Evolutionary conservation across 371 early-diverging fungal species (phyloP).

Genomic region (Blastocladiella emersonii): DNA sequence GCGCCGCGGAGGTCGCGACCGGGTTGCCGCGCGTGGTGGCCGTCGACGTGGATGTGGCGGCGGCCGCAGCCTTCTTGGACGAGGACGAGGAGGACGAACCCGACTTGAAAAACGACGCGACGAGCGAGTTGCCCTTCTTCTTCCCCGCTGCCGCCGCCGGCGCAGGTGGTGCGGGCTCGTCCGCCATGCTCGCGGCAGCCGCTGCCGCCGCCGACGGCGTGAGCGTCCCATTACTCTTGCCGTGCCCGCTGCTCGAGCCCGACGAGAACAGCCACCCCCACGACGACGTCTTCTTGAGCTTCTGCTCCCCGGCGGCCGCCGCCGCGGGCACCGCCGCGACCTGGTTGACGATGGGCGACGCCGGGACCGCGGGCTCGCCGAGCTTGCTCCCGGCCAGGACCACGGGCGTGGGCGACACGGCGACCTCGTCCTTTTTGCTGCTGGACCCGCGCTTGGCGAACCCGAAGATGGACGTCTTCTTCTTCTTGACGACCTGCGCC

Average conservation of each 20-base stretch:
- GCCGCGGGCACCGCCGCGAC: no score
- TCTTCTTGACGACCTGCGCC: not conserved
- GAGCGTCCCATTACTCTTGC: not conserved
- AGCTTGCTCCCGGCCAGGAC: no score
- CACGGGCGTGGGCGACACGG: no score
- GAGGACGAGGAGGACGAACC: not conserved
- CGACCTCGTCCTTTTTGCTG: not conserved
- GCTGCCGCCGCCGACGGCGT: not conserved
- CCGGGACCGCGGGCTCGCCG: no score
- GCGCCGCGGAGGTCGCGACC: no score
- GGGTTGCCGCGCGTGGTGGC: no score
- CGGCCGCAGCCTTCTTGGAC: not conserved
- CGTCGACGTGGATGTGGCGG: not conserved
- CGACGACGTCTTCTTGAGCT: conserved; percentile 1
- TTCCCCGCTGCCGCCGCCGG: not conserved
- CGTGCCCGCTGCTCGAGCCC: not conserved
- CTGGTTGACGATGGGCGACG: no score
- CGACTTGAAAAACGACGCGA: not conserved
- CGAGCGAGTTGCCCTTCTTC: not conserved
- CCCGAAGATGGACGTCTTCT: not conserved
- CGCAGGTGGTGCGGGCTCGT: no score
- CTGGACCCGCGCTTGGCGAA: no score
- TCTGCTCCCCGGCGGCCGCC: no score
- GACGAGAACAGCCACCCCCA: not conserved
- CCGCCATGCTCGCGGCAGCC: not conserved